phyloP scores from a whole-genome alignment of 768 basidiomycete species.

The Suillus ampliporus region DNA sequence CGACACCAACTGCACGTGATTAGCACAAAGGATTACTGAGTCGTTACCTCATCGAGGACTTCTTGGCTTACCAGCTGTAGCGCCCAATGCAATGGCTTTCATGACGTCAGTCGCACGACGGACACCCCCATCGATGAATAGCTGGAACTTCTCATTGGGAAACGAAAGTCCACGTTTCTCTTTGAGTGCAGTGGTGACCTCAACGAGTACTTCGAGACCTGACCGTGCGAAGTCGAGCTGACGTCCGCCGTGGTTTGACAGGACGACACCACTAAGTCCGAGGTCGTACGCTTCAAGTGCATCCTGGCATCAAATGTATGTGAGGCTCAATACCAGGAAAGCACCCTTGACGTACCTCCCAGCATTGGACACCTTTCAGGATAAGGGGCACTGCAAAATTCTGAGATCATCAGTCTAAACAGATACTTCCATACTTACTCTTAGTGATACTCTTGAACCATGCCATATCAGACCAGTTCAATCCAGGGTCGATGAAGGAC shows the following conservation, averaged over 20 bases:
- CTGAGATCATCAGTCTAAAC: not conserved
- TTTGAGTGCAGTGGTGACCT: slow-evolving; percentile 23
- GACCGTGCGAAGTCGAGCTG: slow-evolving; percentile 54
- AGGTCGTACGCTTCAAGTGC: slow-evolving; percentile 42
- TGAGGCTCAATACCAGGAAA: not conserved
- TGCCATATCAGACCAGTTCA: slow-evolving; percentile 82
- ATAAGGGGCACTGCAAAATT: slow-evolving; percentile 56
- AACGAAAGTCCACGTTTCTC: slow-evolving; percentile 18
- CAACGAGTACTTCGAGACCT: slow-evolving; percentile 37
- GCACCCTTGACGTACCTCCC: slow-evolving; percentile 36
- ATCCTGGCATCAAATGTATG: slow-evolving; percentile 30
- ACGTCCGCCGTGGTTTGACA: slow-evolving; percentile 65
- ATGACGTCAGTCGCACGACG: slow-evolving; percentile 54
- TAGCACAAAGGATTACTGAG: not conserved
- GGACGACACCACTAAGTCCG: slow-evolving; percentile 53
- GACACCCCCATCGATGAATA: slow-evolving; percentile 54
- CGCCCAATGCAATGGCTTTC: slow-evolving; percentile 59
- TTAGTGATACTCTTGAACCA: slow-evolving; percentile 68
- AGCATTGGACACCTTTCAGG: slow-evolving; percentile 57
- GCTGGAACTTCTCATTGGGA: slow-evolving; percentile 36
- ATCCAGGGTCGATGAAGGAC: slow-evolving; percentile 90
- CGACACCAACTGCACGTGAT: slow-evolving; percentile 63
- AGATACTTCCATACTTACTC: slow-evolving; percentile 34
- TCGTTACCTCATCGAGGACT: not conserved
- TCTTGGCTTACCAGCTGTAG: slow-evolving; percentile 37